Evolutionary conservation across 768 basidiomycete species (phyloP).

Genomic region (Galerina marginata): DNA sequence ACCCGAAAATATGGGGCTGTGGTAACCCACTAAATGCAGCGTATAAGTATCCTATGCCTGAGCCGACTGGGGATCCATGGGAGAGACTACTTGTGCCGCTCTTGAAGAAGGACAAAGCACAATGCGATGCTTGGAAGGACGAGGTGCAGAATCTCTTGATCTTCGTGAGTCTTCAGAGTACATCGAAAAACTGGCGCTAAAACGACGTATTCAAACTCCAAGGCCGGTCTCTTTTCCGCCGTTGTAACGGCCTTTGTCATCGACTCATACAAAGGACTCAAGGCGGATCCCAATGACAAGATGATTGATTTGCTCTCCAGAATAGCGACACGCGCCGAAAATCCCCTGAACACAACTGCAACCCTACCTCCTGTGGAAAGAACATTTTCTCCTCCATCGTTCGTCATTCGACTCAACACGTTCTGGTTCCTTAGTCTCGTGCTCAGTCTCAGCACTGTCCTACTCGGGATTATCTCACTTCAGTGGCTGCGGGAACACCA

Average conservation of each 20-base stretch:
- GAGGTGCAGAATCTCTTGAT: slow-evolving; percentile 26
- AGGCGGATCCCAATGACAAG: slow-evolving; percentile 17
- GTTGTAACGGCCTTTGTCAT: slow-evolving; percentile 22
- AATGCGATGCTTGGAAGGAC: slow-evolving; percentile 23
- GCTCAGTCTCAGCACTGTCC: slow-evolving; percentile 17
- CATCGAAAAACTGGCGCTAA: too few species aligned
- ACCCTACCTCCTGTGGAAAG: background rate
- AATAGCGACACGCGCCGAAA: slow-evolving; percentile 10
- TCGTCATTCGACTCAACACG: slow-evolving; percentile 16
- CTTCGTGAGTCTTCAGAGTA: slow-evolving; percentile 19
- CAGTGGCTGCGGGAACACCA: slow-evolving; percentile 23
- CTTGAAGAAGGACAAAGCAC: slow-evolving; percentile 18
- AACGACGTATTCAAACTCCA: background rate
- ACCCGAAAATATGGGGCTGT: slow-evolving; percentile 12
- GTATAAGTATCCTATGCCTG: slow-evolving; percentile 15
- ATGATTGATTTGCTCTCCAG: slow-evolving; percentile 17
- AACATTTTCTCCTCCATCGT: slow-evolving; percentile 4
- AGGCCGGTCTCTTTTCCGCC: slow-evolving; percentile 31
- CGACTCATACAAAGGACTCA: slow-evolving; percentile 20
- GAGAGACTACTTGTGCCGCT: slow-evolving; percentile 7
- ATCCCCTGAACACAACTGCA: slow-evolving; percentile 1
- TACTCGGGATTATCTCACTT: slow-evolving; percentile 17
- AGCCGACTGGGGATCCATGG: slow-evolving; percentile 11
- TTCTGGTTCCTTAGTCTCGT: slow-evolving; percentile 19
- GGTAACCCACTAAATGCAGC: slow-evolving; percentile 13